These are phyloP conservation scores for Ogataea chonburiensis DNA, from an alignment of 805 yeast genomes.

Conservation along the genomic window DNA sequence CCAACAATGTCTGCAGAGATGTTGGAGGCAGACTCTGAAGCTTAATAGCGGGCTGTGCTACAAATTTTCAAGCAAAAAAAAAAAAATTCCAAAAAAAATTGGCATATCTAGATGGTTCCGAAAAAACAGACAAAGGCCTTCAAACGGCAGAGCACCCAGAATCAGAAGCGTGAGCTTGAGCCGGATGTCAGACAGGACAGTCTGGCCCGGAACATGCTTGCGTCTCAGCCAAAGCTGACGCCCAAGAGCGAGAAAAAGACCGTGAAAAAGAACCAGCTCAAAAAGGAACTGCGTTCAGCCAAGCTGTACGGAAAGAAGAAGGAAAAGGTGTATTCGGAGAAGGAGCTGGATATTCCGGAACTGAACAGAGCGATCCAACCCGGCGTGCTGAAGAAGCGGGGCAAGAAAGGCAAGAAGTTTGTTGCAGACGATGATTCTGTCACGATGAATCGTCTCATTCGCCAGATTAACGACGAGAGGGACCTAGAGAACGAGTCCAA, in stretches of 20 bases:
- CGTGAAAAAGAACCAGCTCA: conserved; percentile 50
- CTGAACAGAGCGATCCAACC: conserved; percentile 84
- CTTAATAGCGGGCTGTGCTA: conserved; percentile 10
- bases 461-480: conserved; percentile 75
- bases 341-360: conserved; percentile 74
- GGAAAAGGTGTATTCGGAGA: conserved; percentile 64
- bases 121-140: conserved; percentile 54
- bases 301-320: conserved; percentile 67
- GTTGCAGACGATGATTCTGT: conserved; percentile 66
- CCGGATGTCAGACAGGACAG: conserved; percentile 68
- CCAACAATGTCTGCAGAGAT: conserved; percentile 2
- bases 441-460: conserved; percentile 66
- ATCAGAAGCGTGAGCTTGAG: conserved; percentile 53
- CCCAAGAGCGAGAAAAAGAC: conserved; percentile 54
- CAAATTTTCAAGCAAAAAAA: conserved; percentile 4
- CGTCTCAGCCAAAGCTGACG: conserved; percentile 55
- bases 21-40: background rate
- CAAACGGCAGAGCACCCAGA: conserved; percentile 53
- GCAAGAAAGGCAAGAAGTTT: conserved; percentile 86
- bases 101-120: conserved; percentile 27
- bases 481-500: conserved; percentile 83
- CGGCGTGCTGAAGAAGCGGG: conserved; percentile 70
- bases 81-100: conserved; percentile 6
- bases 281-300: conserved; percentile 63
- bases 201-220: conserved; percentile 66